Base-by-base conservation (phyloP, 1,284 basidiomycete genomes). In the Cutaneotrichosporon dermatis region DNA sequence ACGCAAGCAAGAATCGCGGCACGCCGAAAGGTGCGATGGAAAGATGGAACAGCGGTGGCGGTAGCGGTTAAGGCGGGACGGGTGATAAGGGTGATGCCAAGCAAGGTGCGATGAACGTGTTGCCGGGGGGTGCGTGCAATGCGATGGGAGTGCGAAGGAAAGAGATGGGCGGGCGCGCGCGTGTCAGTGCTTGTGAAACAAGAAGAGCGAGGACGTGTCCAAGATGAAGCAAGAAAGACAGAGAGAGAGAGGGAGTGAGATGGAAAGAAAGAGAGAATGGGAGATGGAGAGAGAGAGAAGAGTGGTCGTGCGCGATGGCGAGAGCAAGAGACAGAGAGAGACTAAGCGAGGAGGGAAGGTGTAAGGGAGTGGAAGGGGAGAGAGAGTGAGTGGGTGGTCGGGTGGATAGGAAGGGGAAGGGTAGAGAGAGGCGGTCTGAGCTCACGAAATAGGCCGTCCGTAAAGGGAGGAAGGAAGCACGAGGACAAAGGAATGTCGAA, bases 171-270 rank as follows among this genome's bases (percentile, higher is more conserved):
- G 41, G 48, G 40, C 41, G n/a, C 40, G n/a, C 40, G 55, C 11
- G 33, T 25, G 57, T 44, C 43, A 41, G 53, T 37, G 16, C 35
- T 12, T 51, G 41, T n/a, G 40, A 53, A 37, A 53, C 37, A 33
- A 42, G 42, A 41, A 44, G 16, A 45, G 37, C 39, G 4, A 40
- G 4, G 39, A 40, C 39, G 48, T 39, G 41, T 10, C 44, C 44
- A 36, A 51, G 48, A 45, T 7, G 42, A 51, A 40, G 35, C 34
- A 52, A 40, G 52, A 48, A 35, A 43, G 25, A 2, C 2, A 36
- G 37, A 25, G 41, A 25, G 9, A 2, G 37, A 51, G n/a, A 16
- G 15, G 16, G 9, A 6, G n/a, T 40, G 16, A 37, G 36, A 15
- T 11, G 34, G 48, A 50, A 11, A 50, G 12, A 15, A 44, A 44